A percentile compares a stretch with the other conserved stretches of the same genome.
Conservation (phyloP, 2,329 filamentous ascomycete species). For the Fusarium hainanense region DNA sequence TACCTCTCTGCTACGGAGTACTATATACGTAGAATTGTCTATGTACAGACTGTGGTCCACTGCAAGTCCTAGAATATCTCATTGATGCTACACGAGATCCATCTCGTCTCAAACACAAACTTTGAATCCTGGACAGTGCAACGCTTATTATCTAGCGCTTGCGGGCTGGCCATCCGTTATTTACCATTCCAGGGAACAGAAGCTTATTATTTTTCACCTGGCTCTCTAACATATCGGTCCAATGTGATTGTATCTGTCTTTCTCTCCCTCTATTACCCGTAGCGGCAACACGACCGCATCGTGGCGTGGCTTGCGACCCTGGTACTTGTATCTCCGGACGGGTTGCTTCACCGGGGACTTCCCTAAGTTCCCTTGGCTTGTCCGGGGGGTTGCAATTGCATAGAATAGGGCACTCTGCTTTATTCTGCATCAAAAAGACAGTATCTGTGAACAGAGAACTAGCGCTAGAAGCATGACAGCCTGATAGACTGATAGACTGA, state of each 20-base stretch:
- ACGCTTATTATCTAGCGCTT: slow-evolving; percentile 38
- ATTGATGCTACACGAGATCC: slow-evolving; percentile 22
- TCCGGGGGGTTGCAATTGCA: slow-evolving; percentile 40
- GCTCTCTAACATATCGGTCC: background rate
- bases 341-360: slow-evolving; percentile 36
- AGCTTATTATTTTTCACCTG: background rate
- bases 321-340: slow-evolving; percentile 35
- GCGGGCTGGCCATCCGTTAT: slow-evolving; percentile 40
- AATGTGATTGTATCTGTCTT: background rate
- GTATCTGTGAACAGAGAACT: background rate
- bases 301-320: slow-evolving; percentile 29
- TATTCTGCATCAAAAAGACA: slow-evolving; percentile 29
- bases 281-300: slow-evolving; percentile 23
- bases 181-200: slow-evolving; percentile 39
- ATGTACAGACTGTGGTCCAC: background rate
- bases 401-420: slow-evolving; percentile 21
- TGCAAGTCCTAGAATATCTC: slow-evolving; percentile 6
- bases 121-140: slow-evolving; percentile 17
- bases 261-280: slow-evolving; percentile 7
- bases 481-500: background rate
- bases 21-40: background rate
- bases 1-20: background rate
- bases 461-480: background rate
- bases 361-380: slow-evolving; percentile 37
- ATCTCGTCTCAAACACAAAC: slow-evolving; percentile 24